These are phyloP conservation scores for Leccinellum albellum DNA, from an alignment of 768 basidiomycete species.

Conservation along the genomic window DNA sequence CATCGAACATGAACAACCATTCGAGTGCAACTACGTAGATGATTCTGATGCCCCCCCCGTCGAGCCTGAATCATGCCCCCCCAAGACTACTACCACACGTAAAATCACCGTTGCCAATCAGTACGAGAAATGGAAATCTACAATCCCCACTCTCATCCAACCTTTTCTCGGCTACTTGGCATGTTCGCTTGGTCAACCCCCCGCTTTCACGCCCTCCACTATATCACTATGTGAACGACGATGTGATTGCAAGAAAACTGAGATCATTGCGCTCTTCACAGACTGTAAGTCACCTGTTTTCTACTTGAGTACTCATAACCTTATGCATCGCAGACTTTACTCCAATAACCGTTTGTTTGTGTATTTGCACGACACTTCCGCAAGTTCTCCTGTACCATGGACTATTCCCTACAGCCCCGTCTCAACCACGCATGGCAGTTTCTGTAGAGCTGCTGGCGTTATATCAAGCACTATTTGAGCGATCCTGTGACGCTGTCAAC, in stretches of 20 bases:
- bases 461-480: constrained; percentile 34
- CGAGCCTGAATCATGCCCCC: not conserved
- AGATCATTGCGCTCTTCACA: not conserved
- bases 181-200: not conserved
- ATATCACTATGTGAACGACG: not conserved
- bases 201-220: not conserved
- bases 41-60: not conserved
- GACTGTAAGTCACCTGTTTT: not conserved
- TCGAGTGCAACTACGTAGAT: not conserved
- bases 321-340: not conserved
- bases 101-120: not conserved
- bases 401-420: not conserved
- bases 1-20: not conserved
- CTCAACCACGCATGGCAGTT: constrained; percentile 15
- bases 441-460: constrained; percentile 32
- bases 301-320: not conserved
- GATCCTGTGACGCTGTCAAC: constrained; percentile 31
- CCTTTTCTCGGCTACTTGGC: not conserved
- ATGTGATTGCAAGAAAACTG: not conserved
- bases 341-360: not conserved
- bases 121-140: not conserved
- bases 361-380: not conserved
- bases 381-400: not conserved
- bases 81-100: not conserved
- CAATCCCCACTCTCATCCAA: not conserved